Evolutionary conservation across 139 green algal genomes (phyloP).

Genomic region (Monoraphidium neglectum): DNA sequence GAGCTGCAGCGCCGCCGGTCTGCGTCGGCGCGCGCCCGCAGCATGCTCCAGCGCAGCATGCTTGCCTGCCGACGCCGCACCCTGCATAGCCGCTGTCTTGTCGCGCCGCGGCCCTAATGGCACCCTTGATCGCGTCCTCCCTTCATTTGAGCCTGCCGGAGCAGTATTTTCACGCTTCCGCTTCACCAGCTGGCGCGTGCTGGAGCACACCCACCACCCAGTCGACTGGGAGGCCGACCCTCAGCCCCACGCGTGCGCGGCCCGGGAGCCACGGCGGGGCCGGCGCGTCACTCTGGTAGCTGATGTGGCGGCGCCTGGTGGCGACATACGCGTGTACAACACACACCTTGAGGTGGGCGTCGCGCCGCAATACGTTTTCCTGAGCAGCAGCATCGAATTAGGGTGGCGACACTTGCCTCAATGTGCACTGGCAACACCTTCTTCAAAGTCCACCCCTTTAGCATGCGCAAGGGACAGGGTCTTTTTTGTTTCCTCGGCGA

Average conservation of each 20-base stretch:
- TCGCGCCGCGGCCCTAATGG: neutral
- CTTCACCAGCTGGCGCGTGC: conserved; percentile 8
- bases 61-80: too few species aligned
- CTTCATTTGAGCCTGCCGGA: too few species aligned
- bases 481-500: neutral
- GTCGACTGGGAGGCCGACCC: conserved; percentile 74
- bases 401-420: too few species aligned
- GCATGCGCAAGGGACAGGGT: neutral
- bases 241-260: conserved; percentile 42
- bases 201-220: conserved; percentile 54
- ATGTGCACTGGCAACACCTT: too few species aligned
- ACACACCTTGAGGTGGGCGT: conserved; percentile 79
- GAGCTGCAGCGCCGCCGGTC: too few species aligned
- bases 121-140: too few species aligned
- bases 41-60: too few species aligned
- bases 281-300: conserved; percentile 66
- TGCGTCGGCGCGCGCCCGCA: too few species aligned
- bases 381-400: too few species aligned
- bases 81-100: too few species aligned
- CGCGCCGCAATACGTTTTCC: neutral
- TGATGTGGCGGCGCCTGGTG: conserved; percentile 50
- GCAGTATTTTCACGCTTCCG: neutral
- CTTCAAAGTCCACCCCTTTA: neutral
- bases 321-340: conserved; percentile 76
- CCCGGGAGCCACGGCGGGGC: conserved; percentile 64